These are phyloP conservation scores for Aquilaria malaccensis DNA, from an alignment of 345 rosid genomes.

Conservation along the genomic window DNA sequence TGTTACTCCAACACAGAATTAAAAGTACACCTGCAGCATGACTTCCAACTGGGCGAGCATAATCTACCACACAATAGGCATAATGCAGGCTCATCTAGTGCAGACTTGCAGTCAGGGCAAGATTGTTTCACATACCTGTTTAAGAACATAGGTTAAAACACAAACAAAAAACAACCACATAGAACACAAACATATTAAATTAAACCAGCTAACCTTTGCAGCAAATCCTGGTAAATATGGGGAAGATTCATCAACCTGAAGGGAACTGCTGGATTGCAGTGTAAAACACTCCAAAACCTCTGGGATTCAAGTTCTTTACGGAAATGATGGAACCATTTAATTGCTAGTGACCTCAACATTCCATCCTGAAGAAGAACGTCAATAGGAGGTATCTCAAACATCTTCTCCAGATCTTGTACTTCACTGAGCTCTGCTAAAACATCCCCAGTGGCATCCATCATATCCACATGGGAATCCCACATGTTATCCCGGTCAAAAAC, in stretches of 20 bases:
- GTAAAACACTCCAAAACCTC: conserved; percentile 26
- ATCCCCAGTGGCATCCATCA: conserved; percentile 28
- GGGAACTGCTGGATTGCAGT: conserved; percentile 58
- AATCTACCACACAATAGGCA: conserved; percentile 90
- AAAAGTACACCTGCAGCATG: conserved; percentile 75
- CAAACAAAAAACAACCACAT: conserved; percentile 4
- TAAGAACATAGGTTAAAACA: conserved; percentile 9
- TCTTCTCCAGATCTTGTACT: conserved; percentile 55
- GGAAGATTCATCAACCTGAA: conserved; percentile 85
- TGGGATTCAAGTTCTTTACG: conserved; percentile 29
- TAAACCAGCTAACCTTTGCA: conserved; percentile 55
- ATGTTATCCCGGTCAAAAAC: conserved; percentile 31
- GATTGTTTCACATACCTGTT: conserved; percentile 69
- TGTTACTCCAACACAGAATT: conserved; percentile 11
- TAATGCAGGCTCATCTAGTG: conserved; percentile 60
- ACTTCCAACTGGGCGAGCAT: conserved; percentile 66
- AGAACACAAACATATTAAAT: conserved; percentile 14
- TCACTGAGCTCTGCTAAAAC: conserved; percentile 44
- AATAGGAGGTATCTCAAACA: conserved; percentile 69
- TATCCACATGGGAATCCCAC: conserved; percentile 29
- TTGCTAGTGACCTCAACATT: conserved; percentile 33
- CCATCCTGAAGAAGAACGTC: conserved; percentile 49
- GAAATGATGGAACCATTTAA: conserved; percentile 68
- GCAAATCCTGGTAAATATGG: conserved; percentile 68
- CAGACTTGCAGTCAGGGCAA: conserved; percentile 53